A percentile compares a stretch with the other conserved stretches of the same genome.
Conservation (phyloP, 2,329 filamentous ascomycete genomes). For the Ophiostoma perfectum region DNA sequence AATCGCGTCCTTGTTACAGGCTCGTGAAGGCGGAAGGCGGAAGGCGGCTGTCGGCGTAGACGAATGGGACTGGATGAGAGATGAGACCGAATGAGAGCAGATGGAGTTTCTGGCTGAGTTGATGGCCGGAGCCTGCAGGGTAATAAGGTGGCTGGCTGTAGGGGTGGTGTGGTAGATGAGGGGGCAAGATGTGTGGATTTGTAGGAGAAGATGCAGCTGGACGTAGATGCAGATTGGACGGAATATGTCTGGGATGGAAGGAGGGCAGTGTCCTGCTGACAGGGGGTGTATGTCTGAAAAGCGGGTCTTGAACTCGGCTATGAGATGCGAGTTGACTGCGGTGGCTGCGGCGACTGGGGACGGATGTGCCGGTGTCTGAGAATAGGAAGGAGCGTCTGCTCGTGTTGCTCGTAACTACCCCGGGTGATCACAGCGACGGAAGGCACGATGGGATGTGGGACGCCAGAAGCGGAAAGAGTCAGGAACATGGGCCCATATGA, state of each 20-base stretch:
- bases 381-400: not conserved
- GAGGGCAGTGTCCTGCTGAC: conserved; percentile 12
- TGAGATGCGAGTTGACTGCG: not conserved
- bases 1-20: not conserved
- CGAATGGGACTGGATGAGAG: not conserved
- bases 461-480: not conserved
- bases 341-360: not conserved
- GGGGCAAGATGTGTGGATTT: not conserved
- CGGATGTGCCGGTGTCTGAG: not conserved
- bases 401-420: not conserved
- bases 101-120: not conserved
- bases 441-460: not conserved
- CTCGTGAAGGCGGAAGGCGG: not conserved
- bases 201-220: not conserved
- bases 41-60: no score
- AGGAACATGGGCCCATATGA: not conserved
- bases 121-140: not conserved
- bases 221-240: not conserved
- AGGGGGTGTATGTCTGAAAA: not conserved
- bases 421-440: not conserved
- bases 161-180: not conserved
- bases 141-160: not conserved
- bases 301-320: not conserved
- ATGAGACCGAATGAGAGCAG: not conserved
- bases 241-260: not conserved